These are phyloP conservation scores for Areca catechu DNA, from an alignment of 176 grass and related monocot species.

Conservation along the genomic window DNA sequence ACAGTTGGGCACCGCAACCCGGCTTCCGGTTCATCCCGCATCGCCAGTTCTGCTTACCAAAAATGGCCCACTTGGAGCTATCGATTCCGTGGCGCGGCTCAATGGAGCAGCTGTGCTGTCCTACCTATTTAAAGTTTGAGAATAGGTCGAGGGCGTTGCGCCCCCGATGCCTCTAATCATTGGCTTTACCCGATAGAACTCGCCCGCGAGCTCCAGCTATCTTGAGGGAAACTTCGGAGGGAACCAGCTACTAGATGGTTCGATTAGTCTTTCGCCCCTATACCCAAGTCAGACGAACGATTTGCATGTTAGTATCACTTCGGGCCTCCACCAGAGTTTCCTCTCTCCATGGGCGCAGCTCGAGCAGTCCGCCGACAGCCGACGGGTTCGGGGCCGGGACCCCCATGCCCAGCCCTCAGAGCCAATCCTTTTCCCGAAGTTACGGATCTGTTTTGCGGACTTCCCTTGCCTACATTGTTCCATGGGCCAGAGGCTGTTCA, in stretches of 20 bases:
- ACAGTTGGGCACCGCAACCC: too few species aligned
- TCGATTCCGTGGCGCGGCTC: too few species aligned
- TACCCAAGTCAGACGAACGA: constrained; percentile 41
- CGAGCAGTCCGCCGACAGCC: constrained; percentile 23
- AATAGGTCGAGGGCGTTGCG: constrained; percentile 52
- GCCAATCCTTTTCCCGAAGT: constrained; percentile 29
- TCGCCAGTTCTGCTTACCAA: too few species aligned
- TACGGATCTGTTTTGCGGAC: constrained; percentile 28
- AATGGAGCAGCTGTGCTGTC: too few species aligned
- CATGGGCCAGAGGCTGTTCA: constrained; percentile 30
- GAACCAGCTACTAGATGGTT: constrained; percentile 69
- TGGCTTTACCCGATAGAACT: too few species aligned
- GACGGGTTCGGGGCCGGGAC: constrained; percentile 41
- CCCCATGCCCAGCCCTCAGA: constrained; percentile 39
- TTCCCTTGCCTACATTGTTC: constrained; percentile 31
- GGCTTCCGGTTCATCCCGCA: too few species aligned
- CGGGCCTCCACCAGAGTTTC: constrained; percentile 40
- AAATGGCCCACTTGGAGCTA: too few species aligned
- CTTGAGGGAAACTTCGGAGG: constrained; percentile 43
- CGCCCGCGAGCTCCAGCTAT: constrained; percentile 15
- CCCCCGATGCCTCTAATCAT: too few species aligned
- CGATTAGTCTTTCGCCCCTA: constrained; percentile 65
- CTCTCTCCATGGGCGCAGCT: constrained; percentile 25
- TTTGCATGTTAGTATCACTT: constrained; percentile 41
- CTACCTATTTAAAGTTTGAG: constrained; percentile 20